Base-by-base conservation (phyloP, 202 grass and related monocot genomes). In the Zoysia matrella region DNA sequence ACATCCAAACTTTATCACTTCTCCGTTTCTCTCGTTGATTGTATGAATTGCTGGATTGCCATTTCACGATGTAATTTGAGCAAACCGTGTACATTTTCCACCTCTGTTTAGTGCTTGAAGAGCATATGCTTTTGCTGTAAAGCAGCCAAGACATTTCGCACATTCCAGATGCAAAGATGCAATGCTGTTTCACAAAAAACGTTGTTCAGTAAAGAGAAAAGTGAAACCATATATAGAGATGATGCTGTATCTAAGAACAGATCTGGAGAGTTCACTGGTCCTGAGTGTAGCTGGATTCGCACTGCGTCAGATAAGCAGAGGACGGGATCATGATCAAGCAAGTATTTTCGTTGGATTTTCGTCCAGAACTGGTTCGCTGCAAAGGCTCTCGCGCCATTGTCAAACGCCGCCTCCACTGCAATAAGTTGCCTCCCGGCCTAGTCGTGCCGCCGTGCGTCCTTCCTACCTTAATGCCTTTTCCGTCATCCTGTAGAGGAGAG, bases 71-170 rank as follows among this genome's bases (percentile, higher is more conserved):
- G 72, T 75, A 75, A 71, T 80, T 80, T 69, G 78, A 68, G 73
- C 48, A 82, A 64, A 64, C 43, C 2, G 18, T 71, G 83, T 78
- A 83, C 62, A 89, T 88, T 69, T 52, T 1, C 16, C 11, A 14
- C 15, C 58, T 16, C 8, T 53, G 60, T 40, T 7, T 15, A 48
- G 1, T 5, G 68, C 11, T 62, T 1, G 18, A 51, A 60, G 63
- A 52, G 67, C n/a, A 46, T 1, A 45, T 13, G 50, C 5, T 57
- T 42, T 30, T 40, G 61, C 44, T 47, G 51, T 12, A 52, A 5
- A 62, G 60, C 60, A 52, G 67, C 44, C 0, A 46, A 36, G n/a
- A 43, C 66, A 54, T 54, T 72, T 51, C 50, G 66, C 10, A 47
- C 18, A 4, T 16, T 4, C 2, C 50, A 18, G 5, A 22, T 54